Base-by-base conservation (phyloP, 192 early-diverging fungal species). In the Anaeromyces robustus region DNA sequence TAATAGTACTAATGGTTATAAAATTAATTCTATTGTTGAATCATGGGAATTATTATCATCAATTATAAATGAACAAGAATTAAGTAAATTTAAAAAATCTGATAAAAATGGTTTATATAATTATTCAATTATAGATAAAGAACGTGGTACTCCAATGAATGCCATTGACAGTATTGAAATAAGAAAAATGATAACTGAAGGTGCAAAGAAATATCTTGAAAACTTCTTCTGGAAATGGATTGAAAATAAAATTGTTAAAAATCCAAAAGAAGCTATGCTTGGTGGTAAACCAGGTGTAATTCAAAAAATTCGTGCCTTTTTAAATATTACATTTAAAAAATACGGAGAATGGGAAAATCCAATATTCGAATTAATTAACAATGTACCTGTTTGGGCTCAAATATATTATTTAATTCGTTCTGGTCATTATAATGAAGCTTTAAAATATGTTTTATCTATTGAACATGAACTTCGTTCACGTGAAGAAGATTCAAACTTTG, bases 361-460 rank as follows among this genome's bases (percentile, higher is more conserved):
- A 68, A 26, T 37, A 26, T n/a, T n/a, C 30, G 82, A 89, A 85
- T 82, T 86, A 31, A 81, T 87, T 32, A 81, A 92, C 79, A 87
- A 87, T 43, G 82, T 89, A 77, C 90, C 97, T 0, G 87, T 94
- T 34, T 99, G 97, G 96, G 94, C 93, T 0, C 92, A 95, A 81
- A 86, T 98, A 68, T 99, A 87, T 82, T 90, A 89, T 81, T 85
- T 97, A 6, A 88, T 97, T 30, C 91, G 97, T 37, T 89, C 88
- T 77, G 97, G 97, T 0, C 84, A 92, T 80, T 81, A 82, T 17
- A 81, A 92, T 11, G 91, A 94, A 31, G 94, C 95, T 11, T 83
- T 92, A 16, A 83, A 90, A 78, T 95, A 92, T 83, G 90, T 91
- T 17, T 13, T 82, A 30, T 29, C 30, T 28, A 83, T 30, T 29